Conservation (phyloP, 345 rosid genomes). For the Trapa bicornis region DNA sequence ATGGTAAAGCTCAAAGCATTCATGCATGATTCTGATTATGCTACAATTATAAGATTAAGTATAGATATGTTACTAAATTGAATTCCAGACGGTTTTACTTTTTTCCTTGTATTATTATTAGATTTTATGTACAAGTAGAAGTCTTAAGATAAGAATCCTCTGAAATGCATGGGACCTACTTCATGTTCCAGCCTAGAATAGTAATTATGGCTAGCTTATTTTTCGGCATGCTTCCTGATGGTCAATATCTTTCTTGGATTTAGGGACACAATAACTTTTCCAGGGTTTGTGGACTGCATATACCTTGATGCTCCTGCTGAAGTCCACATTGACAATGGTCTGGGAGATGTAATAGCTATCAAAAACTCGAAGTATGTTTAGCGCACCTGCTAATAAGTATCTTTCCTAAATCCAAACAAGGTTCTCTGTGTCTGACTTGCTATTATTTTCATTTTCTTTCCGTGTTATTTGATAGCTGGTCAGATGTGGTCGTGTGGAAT, state of each 20-base stretch:
- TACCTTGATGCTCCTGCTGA: constrained; percentile 60
- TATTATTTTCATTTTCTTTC: constrained; percentile 7
- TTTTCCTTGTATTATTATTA: neutral
- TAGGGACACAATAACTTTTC: constrained; percentile 74
- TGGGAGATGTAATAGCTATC: constrained; percentile 61
- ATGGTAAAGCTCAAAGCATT: neutral
- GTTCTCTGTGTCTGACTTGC: neutral
- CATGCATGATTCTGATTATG: neutral
- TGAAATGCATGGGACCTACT: neutral
- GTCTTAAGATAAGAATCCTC: neutral
- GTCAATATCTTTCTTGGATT: constrained; percentile 10
- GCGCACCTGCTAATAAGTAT: neutral
- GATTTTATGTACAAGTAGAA: neutral
- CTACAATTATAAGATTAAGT: neutral
- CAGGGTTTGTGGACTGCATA: constrained; percentile 84
- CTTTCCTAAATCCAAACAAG: neutral
- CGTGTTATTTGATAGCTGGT: constrained; percentile 47
- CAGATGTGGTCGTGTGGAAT: constrained; percentile 88
- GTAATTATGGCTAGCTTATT: neutral
- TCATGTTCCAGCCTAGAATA: neutral
- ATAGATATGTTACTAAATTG: neutral
- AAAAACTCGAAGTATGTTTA: constrained; percentile 49
- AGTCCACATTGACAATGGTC: constrained; percentile 67
- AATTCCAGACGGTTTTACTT: neutral
- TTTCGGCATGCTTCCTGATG: constrained; percentile 4